phyloP scores from a whole-genome alignment of 441 rosid genomes.

The Populus hybrid region DNA sequence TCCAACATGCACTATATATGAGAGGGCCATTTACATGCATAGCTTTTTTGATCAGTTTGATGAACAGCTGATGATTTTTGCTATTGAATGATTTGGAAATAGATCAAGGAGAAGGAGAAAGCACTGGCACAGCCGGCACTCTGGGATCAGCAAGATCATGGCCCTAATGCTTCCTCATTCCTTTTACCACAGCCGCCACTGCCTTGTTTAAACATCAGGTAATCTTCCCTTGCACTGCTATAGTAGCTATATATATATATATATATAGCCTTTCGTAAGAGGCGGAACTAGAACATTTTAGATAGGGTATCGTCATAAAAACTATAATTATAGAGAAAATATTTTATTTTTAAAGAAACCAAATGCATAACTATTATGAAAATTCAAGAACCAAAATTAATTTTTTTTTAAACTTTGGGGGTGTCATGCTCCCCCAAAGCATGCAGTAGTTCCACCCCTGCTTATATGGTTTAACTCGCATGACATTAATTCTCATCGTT shows the following conservation, averaged over 20 bases:
- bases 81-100: background rate
- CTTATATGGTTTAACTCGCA: background rate
- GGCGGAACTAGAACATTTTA: no score
- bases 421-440: background rate
- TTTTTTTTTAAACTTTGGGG: background rate
- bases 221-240: slow-evolving; percentile 1
- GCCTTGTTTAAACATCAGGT: slow-evolving; percentile 70
- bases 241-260: background rate
- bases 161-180: slow-evolving; percentile 39
- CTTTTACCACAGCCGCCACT: slow-evolving; percentile 43
- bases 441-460: background rate
- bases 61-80: background rate
- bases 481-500: background rate
- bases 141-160: slow-evolving; percentile 61
- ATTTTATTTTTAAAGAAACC: background rate
- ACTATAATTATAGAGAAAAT: background rate
- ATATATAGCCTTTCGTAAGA: no score
- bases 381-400: background rate
- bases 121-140: slow-evolving; percentile 53
- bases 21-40: no score
- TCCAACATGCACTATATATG: background rate
- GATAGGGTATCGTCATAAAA: background rate
- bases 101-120: slow-evolving; percentile 23
- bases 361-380: background rate
- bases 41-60: background rate